A percentile compares a stretch with the other conserved stretches of the same genome.
Evolutionary conservation across 371 early-diverging fungal species (phyloP).

Genomic region (Mortierella sp.): DNA sequence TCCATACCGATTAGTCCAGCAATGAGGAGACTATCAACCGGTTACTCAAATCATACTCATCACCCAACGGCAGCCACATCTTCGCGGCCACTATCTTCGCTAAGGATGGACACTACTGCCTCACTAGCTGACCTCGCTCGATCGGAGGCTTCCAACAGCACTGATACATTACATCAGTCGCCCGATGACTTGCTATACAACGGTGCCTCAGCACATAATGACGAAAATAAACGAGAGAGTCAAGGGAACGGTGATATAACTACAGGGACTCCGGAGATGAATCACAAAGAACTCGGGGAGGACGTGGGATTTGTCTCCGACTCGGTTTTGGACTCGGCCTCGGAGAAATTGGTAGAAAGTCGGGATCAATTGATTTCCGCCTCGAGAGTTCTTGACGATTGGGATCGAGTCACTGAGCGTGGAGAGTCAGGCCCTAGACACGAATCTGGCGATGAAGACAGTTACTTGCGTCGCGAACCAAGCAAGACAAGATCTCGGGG

Average conservation of each 20-base stretch:
- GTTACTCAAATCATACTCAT: slow-evolving; percentile 34
- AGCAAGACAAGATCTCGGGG: not conserved
- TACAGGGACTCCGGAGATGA: not conserved
- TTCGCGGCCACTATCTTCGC: slow-evolving; percentile 23
- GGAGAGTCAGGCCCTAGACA: slow-evolving; percentile 13
- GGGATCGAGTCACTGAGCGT: slow-evolving; percentile 30
- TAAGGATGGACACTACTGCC: slow-evolving; percentile 38
- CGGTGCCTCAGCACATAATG: not conserved
- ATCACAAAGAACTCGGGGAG: slow-evolving; percentile 16
- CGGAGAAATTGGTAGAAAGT: slow-evolving; percentile 15
- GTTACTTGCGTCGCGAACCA: not conserved
- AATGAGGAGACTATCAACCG: slow-evolving; percentile 15
- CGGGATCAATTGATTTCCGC: slow-evolving; percentile 2
- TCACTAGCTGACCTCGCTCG: slow-evolving; percentile 5
- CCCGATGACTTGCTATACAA: not conserved
- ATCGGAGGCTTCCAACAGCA: not conserved
- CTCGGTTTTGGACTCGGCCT: slow-evolving; percentile 38
- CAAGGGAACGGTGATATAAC: not conserved
- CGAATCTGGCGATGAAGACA: not conserved
- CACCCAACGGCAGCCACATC: not conserved
- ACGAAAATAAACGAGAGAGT: not conserved
- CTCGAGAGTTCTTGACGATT: slow-evolving; percentile 7
- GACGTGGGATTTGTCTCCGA: slow-evolving; percentile 49
- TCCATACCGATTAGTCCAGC: slow-evolving; percentile 23
- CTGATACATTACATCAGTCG: not conserved